A percentile compares a stretch with the other conserved stretches of the same genome.
Evolutionary conservation across 306 rosid genomes (phyloP).

Genomic region (Abrus precatorius): DNA sequence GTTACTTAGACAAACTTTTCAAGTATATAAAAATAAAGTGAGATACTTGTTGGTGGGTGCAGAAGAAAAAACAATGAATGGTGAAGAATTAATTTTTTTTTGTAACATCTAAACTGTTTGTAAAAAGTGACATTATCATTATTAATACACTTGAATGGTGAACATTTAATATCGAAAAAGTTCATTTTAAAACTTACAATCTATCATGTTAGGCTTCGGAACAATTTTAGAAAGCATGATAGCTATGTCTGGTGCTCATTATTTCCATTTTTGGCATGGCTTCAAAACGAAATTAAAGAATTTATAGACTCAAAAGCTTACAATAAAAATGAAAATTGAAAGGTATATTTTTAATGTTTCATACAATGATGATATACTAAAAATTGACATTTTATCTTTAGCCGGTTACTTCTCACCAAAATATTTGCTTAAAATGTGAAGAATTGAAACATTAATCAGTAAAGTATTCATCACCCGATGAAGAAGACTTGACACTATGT

Average conservation of each 20-base stretch:
- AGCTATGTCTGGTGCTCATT: neutral
- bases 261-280: slow-evolving; percentile 26
- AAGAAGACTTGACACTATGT: slow-evolving; percentile 13
- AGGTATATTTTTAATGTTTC: neutral
- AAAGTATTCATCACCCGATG: slow-evolving; percentile 25
- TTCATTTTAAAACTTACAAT: neutral
- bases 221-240: neutral
- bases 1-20: slow-evolving; percentile 3
- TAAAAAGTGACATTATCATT: neutral
- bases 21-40: slow-evolving; percentile 21
- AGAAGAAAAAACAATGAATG: neutral
- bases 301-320: neutral
- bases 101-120: neutral
- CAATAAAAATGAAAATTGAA: neutral
- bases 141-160: neutral
- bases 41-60: neutral
- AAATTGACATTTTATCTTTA: slow-evolving; percentile 36
- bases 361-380: slow-evolving; percentile 22
- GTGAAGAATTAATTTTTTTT: slow-evolving; percentile 2
- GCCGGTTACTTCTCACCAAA: slow-evolving; percentile 35
- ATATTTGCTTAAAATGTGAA: slow-evolving; percentile 39
- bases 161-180: neutral
- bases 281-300: neutral
- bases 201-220: neutral
- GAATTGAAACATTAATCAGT: neutral